Evolutionary conservation across 1,284 basidiomycete species (phyloP).

Genomic region (Ceratobasidium sp.): DNA sequence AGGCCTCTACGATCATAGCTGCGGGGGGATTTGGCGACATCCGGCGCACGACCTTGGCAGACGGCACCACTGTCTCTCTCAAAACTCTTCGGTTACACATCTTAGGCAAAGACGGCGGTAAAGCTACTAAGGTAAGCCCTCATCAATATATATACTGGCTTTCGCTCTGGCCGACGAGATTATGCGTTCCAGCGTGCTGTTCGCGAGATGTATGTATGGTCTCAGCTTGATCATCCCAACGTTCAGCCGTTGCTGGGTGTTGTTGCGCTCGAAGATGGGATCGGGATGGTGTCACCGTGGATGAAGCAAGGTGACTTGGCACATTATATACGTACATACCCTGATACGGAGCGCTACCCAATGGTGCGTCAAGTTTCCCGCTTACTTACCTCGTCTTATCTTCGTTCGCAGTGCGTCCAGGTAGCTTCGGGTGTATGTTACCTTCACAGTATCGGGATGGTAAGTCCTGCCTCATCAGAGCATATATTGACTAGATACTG

Average conservation of each 20-base stretch:
- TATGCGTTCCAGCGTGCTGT: background rate
- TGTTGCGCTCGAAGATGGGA: background rate
- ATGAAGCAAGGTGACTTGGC: background rate
- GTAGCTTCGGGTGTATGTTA: background rate
- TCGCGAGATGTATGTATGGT: slow-evolving; percentile 1
- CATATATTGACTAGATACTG: background rate
- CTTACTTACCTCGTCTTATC: too few relatives aligned
- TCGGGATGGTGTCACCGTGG: slow-evolving; percentile 7
- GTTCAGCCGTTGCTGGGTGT: background rate
- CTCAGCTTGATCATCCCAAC: background rate
- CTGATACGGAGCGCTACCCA: background rate
- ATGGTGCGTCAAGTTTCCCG: background rate
- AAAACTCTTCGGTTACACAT: too few relatives aligned
- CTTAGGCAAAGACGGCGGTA: too few relatives aligned
- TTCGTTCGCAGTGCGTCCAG: background rate
- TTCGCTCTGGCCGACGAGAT: too few relatives aligned
- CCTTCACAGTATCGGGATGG: background rate
- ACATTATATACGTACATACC: background rate
- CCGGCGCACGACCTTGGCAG: too few relatives aligned
- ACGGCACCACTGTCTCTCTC: too few relatives aligned
- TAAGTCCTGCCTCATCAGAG: too few relatives aligned
- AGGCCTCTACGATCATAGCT: too few relatives aligned
- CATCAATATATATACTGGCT: too few relatives aligned
- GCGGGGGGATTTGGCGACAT: too few relatives aligned
- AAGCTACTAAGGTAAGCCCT: too few relatives aligned